A percentile compares a stretch with the other conserved stretches of the same genome.
Evolutionary conservation across 179 eudicot species (phyloP).

Genomic region (Patellifolia procumbens): DNA sequence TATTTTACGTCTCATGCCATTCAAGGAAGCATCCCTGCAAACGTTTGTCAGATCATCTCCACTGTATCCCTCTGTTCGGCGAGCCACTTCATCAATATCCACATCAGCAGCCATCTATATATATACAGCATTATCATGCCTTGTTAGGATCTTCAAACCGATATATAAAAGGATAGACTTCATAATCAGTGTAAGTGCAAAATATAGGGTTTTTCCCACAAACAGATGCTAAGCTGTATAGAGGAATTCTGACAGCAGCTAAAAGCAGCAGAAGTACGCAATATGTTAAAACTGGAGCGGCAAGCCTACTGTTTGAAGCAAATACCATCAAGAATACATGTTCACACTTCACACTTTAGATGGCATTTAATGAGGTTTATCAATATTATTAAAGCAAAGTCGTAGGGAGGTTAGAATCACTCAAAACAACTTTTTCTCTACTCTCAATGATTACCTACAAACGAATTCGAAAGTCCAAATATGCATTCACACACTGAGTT

Average conservation of each 20-base stretch:
- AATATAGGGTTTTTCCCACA: background rate
- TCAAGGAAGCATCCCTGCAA: conserved; percentile 90
- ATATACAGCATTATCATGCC: conserved; percentile 32
- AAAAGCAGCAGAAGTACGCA: background rate
- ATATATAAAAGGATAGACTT: background rate
- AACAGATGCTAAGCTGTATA: background rate
- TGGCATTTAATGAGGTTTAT: too few species aligned
- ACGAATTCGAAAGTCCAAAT: too few species aligned
- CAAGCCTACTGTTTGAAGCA: background rate
- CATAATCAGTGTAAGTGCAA: background rate
- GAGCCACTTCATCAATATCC: conserved; percentile 82
- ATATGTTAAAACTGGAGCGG: background rate
- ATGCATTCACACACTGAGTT: too few species aligned
- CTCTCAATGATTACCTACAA: too few species aligned
- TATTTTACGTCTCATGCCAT: conserved; percentile 96
- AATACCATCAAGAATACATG: background rate
- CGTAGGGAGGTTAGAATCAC: too few species aligned
- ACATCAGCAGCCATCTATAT: conserved; percentile 85
- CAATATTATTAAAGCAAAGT: too few species aligned
- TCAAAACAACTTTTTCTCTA: too few species aligned
- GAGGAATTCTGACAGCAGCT: background rate
- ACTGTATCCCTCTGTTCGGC: conserved; percentile 94
- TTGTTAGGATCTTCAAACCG: background rate
- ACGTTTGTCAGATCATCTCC: conserved; percentile 97
- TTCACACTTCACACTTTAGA: too few species aligned